phyloP scores from a whole-genome alignment of 2,329 filamentous ascomycete species.

The Zasmidium citrigriseum region DNA sequence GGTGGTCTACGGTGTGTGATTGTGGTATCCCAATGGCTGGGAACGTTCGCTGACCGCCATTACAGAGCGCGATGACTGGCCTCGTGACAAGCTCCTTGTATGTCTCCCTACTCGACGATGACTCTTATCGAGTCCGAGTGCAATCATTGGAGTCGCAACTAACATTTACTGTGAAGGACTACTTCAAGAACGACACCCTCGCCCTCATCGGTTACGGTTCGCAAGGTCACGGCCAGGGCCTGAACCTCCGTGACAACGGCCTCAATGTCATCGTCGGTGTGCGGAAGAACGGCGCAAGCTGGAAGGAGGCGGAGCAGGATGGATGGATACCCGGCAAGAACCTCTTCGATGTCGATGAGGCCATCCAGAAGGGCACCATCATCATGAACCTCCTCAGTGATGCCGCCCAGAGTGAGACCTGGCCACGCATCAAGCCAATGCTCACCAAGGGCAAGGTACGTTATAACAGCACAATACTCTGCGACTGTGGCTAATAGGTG shows the following conservation, averaged over 20 bases:
- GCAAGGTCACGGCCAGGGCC: conserved; percentile 97
- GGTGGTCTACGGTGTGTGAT: conserved; percentile 77
- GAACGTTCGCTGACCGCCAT: conserved; percentile 32
- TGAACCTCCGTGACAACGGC: conserved; percentile 99
- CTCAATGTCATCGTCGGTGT: conserved; percentile 99
- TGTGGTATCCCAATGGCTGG: not conserved
- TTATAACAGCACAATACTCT: not conserved
- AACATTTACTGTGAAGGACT: conserved; percentile 65
- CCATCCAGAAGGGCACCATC: conserved; percentile 89
- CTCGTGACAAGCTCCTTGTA: conserved; percentile 94
- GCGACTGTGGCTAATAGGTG: conserved; percentile 25
- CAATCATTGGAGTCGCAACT: conserved; percentile 19
- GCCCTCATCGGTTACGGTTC: conserved; percentile 98
- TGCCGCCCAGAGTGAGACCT: conserved; percentile 97
- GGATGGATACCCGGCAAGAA: conserved; percentile 99
- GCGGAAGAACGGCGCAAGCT: conserved; percentile 95
- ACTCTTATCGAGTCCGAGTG: conserved; percentile 8
- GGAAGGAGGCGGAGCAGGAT: conserved; percentile 96
- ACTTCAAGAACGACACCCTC: conserved; percentile 99
- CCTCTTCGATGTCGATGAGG: conserved; percentile 97
- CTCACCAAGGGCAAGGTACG: conserved; percentile 96
- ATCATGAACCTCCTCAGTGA: conserved; percentile 99
- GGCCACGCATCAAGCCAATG: conserved; percentile 97
- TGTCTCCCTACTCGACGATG: conserved; percentile 37
- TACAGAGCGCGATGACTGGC: conserved; percentile 96